These are phyloP conservation scores for Mycena rosella DNA, from an alignment of 768 basidiomycete species.

Conservation along the genomic window DNA sequence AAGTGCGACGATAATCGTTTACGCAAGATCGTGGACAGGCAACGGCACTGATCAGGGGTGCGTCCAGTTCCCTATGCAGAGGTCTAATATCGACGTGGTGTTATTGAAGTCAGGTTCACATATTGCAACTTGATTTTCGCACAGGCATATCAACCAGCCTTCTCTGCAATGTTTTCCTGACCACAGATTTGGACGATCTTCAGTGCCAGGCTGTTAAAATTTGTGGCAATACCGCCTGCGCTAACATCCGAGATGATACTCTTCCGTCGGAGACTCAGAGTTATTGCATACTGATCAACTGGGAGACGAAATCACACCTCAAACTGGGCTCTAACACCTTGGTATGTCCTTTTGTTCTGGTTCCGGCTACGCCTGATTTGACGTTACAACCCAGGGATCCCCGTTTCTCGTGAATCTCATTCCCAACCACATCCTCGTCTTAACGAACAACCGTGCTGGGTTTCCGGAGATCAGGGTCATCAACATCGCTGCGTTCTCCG, in stretches of 20 bases:
- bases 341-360: neutral
- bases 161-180: neutral
- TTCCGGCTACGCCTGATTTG: too few species aligned
- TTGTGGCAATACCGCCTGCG: conserved; percentile 11
- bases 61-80: neutral
- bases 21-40: neutral
- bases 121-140: conserved; percentile 19
- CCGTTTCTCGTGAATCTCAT: neutral
- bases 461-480: neutral
- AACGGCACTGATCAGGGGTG: neutral
- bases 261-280: too few species aligned
- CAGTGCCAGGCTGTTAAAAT: neutral
- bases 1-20: conserved; percentile 20
- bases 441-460: neutral
- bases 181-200: neutral
- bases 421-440: neutral
- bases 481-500: neutral
- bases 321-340: neutral
- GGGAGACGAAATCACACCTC: conserved; percentile 7
- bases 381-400: neutral
- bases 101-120: conserved; percentile 7
- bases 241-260: neutral
- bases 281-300: conserved; percentile 17
- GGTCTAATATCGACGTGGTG: neutral
- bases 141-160: conserved; percentile 15